Evolutionary conservation across 768 basidiomycete species (phyloP).

Genomic region (Phaffia australis): DNA sequence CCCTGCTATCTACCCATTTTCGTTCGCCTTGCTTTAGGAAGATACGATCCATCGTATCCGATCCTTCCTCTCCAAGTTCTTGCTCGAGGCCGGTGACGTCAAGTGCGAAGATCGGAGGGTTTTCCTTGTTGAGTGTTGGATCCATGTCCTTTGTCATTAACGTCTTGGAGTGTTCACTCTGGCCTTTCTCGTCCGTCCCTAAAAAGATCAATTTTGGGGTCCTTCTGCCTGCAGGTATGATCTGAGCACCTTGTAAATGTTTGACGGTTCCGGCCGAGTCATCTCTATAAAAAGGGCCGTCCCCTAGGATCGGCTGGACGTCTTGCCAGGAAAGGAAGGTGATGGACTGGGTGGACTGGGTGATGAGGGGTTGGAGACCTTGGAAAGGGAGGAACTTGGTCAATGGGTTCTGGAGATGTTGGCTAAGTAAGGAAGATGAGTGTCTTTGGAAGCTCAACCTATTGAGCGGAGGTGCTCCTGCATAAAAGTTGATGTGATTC

Average conservation of each 20-base stretch:
- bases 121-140: conserved; percentile 8
- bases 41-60: not conserved
- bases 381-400: conserved; percentile 73
- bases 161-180: conserved; percentile 1
- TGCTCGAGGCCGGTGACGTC: not conserved
- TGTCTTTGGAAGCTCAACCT: conserved; percentile 54
- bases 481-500: conserved; percentile 33
- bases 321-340: conserved; percentile 9
- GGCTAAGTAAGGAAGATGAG: conserved; percentile 64
- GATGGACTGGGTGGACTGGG: conserved; percentile 28
- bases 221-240: not conserved
- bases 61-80: not conserved
- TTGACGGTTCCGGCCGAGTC: conserved; percentile 6
- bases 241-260: conserved; percentile 20
- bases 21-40: not conserved
- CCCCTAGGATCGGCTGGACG: conserved; percentile 9
- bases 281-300: conserved; percentile 11
- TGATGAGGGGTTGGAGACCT: conserved; percentile 55
- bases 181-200: conserved; percentile 14
- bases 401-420: conserved; percentile 49
- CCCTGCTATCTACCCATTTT: conserved; percentile 39
- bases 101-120: conserved; percentile 21
- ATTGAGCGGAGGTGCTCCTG: conserved; percentile 39
- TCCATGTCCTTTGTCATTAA: conserved; percentile 10
- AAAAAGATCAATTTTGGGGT: conserved; percentile 15